Conservation (phyloP, 2,329 filamentous ascomycete species). For the Helminthosporium solani region DNA sequence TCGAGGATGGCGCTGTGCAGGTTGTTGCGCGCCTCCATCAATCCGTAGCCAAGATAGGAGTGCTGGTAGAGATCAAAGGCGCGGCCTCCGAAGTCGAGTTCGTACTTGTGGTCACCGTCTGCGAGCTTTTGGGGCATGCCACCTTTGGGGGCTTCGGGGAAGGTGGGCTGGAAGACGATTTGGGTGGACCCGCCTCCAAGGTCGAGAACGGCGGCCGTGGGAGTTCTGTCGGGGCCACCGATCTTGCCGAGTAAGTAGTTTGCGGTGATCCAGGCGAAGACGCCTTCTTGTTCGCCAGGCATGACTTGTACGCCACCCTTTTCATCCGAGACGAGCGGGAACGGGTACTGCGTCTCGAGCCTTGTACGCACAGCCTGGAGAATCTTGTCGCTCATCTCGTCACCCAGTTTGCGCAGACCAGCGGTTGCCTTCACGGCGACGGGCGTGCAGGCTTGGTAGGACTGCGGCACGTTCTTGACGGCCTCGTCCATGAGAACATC, state of each 20-base stretch:
- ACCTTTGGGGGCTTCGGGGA: conserved; percentile 68
- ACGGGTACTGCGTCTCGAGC: conserved; percentile 87
- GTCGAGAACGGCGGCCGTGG: conserved; percentile 93
- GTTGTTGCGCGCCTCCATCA: conserved; percentile 90
- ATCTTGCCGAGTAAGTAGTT: conserved; percentile 99
- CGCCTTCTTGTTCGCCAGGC: conserved; percentile 95
- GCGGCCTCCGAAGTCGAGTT: conserved; percentile 83
- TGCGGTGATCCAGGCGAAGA: conserved; percentile 98
- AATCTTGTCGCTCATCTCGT: conserved; percentile 78
- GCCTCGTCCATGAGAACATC: conserved; percentile 86
- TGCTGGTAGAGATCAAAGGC: conserved; percentile 95
- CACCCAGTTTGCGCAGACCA: conserved; percentile 82
- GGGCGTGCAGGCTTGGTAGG: conserved; percentile 87
- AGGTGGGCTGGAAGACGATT: conserved; percentile 97
- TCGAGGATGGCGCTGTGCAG: conserved; percentile 76
- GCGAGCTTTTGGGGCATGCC: conserved; percentile 84
- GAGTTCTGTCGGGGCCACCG: conserved; percentile 82
- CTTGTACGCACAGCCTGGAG: conserved; percentile 79
- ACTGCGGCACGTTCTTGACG: conserved; percentile 78
- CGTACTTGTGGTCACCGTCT: conserved; percentile 94
- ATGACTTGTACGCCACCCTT: conserved; percentile 92
- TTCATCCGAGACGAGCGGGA: conserved; percentile 85
- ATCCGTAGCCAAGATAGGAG: conserved; percentile 92
- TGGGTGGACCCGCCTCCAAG: conserved; percentile 96
- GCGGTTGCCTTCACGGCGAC: conserved; percentile 98